Percentiles rank a stretch among this genome's conserved stretches.
Conservation (phyloP, 129 eudicot genomes). For the Chrysanthemum makinoi region DNA sequence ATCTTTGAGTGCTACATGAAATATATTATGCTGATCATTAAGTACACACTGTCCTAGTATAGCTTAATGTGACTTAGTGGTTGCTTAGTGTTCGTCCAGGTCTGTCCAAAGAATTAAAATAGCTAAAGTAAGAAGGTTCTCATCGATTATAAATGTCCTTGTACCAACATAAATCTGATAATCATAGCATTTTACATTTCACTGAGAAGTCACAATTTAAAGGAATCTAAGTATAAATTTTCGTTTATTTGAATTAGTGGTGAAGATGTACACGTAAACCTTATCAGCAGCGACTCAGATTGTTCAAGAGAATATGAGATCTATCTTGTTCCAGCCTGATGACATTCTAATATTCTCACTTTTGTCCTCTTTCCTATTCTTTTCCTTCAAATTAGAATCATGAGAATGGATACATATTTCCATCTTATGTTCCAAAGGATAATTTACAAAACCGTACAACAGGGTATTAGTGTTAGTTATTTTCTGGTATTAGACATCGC, state of each 20-base stretch:
- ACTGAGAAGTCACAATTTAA: too few species aligned
- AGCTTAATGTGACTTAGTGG: too few species aligned
- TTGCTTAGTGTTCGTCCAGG: too few species aligned
- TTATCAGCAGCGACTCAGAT: constrained; percentile 1
- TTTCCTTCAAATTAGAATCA: constrained; percentile 18
- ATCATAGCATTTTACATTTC: too few species aligned
- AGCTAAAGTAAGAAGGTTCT: too few species aligned
- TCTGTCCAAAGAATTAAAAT: too few species aligned
- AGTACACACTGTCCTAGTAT: constrained; percentile 2
- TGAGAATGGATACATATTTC: neutral
- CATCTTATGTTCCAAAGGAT: constrained; percentile 18
- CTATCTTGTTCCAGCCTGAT: constrained; percentile 11
- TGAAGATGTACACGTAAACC: neutral
- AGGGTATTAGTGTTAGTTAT: constrained; percentile 11
- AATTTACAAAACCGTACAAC: constrained; percentile 26
- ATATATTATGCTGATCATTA: constrained; percentile 17
- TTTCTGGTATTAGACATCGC: constrained; percentile 25
- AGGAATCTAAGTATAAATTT: constrained; percentile 1
- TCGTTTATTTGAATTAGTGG: constrained; percentile 1
- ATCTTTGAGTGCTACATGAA: constrained; percentile 26
- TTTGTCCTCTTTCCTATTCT: constrained; percentile 13
- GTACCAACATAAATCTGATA: too few species aligned
- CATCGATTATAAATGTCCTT: too few species aligned
- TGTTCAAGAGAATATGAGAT: constrained; percentile 17
- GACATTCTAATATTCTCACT: constrained; percentile 21